Conservation (phyloP, 2,329 filamentous ascomycete species). For the Didymellaceae sp. region DNA sequence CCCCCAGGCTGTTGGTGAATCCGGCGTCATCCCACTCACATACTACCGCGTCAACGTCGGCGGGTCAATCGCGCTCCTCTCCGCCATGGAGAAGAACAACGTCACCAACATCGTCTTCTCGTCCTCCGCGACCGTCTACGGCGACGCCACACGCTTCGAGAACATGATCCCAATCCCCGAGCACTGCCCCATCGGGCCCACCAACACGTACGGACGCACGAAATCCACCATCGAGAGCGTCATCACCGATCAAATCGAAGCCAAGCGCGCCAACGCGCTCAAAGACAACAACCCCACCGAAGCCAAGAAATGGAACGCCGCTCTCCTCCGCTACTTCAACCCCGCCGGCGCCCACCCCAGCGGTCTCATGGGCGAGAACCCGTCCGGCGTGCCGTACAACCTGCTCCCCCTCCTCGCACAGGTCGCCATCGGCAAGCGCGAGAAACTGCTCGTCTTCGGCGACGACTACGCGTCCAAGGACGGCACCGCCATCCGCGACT, state of each 20-base stretch:
- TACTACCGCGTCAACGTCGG: constrained; percentile 98
- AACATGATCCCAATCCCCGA: constrained; percentile 99
- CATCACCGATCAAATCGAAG: constrained; percentile 88
- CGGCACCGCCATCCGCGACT: constrained; percentile 94
- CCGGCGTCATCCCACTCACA: constrained; percentile 88
- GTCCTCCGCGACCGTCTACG: constrained; percentile 96
- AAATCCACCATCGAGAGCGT: constrained; percentile 91
- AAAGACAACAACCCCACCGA: constrained; percentile 72
- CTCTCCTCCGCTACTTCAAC: constrained; percentile 96
- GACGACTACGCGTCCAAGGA: constrained; percentile 91
- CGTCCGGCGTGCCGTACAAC: constrained; percentile 94
- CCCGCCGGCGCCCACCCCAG: constrained; percentile 92
- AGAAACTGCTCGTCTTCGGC: constrained; percentile 93
- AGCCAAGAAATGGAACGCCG: constrained; percentile 84
- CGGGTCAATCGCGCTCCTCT: constrained; percentile 85
- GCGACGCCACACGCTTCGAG: constrained; percentile 92
- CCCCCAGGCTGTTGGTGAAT: constrained; percentile 90
- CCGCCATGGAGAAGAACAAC: constrained; percentile 86
- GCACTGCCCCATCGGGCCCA: constrained; percentile 92
- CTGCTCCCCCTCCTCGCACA: constrained; percentile 91
- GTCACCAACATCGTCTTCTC: constrained; percentile 99
- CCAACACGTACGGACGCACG: constrained; percentile 97
- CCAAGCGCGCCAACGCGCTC: constrained; percentile 80
- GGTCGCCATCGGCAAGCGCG: constrained; percentile 92
- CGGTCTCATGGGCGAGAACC: constrained; percentile 98